A percentile compares a stretch with the other conserved stretches of the same genome.
phyloP scores from a whole-genome alignment of 2,329 filamentous ascomycete genomes.

The Coccinonectria pachysandricola region DNA sequence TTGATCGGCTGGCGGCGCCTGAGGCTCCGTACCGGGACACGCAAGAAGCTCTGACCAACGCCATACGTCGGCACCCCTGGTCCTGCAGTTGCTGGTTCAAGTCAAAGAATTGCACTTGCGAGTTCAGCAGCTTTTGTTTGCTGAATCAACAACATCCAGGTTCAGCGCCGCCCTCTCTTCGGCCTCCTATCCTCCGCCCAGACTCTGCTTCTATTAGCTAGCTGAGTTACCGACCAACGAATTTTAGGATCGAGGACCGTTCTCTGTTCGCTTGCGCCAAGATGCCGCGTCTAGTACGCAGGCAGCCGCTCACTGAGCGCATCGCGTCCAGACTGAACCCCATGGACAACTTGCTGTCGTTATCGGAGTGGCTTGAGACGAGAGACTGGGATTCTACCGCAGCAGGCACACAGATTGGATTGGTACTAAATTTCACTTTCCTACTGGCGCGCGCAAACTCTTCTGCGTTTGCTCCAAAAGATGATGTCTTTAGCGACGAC shows the following conservation, averaged over 20 bases:
- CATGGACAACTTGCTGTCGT: slow-evolving; percentile 80
- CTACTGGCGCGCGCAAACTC: slow-evolving; percentile 75
- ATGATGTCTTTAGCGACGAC: slow-evolving; percentile 79
- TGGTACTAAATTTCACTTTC: slow-evolving; percentile 69
- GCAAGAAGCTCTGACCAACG: slow-evolving; percentile 20
- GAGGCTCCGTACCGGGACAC: slow-evolving; percentile 11
- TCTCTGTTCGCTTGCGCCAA: too few species aligned
- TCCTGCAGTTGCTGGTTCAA: slow-evolving; percentile 9
- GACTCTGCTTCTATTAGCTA: slow-evolving; percentile 1
- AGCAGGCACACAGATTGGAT: slow-evolving; percentile 64
- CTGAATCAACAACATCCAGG: too few species aligned
- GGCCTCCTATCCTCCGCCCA: too few species aligned
- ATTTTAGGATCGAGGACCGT: too few species aligned
- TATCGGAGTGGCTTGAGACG: slow-evolving; percentile 87
- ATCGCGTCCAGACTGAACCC: slow-evolving; percentile 74
- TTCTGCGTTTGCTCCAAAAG: slow-evolving; percentile 40
- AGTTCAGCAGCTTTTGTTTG: slow-evolving; percentile 21
- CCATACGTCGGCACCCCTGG: slow-evolving; percentile 11
- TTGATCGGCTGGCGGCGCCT: slow-evolving; percentile 9
- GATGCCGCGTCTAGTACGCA: slow-evolving; percentile 72
- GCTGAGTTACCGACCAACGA: slow-evolving; percentile 2
- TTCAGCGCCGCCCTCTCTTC: slow-evolving; percentile 1
- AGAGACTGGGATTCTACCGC: slow-evolving; percentile 80
- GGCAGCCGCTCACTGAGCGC: slow-evolving; percentile 68
- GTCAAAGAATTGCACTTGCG: slow-evolving; percentile 13